Base-by-base conservation (phyloP, 331 rosid genomes). In the Pyrus hybrid region DNA sequence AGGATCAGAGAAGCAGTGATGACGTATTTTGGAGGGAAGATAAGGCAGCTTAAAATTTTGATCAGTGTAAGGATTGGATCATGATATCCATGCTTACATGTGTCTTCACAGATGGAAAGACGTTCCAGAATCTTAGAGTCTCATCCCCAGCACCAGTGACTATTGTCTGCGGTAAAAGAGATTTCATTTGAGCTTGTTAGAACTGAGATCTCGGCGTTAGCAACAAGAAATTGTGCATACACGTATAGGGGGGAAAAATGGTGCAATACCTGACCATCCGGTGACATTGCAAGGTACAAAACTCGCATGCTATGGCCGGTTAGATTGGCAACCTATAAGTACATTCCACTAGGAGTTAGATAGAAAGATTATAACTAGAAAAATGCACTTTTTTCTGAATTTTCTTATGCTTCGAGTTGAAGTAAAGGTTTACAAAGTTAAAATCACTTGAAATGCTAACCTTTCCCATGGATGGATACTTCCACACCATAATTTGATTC, bases 101-200 rank as follows among this genome's bases (percentile, higher is more conserved):
- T 57, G 97, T 62, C 89, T 92, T 94, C 83, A 87, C 60, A 7
- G 99, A 94, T 47, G 99, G 99, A 75, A 94, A 94, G 66, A 94
- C 79, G 68, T 90, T 94, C 99, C 97, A 92, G 77, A 94, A 94
- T 76, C 97, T 68, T 14, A 94, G 90, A 18, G 99, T 94, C 70
- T 94, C 99, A 54, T 94, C 99, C n/a, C 99, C 99, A 0, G 99
- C 97, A 66, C 99, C 99, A 16, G 99, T 94, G 26, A 94, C 97
- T 73, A 94, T 92, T 32, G 97, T 94, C 96, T 93, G 96, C 86
- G 80, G 26, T 69, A 43, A 68, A 47, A 67, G n/a, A 6, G 53
- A 30, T 25, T 7, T 26, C 43, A 29, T 13, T 32, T 76, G 28
- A 37, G 49, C 65, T 58, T 49, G 21, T 35, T 23, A 57, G 30